Evolutionary conservation across 1,284 basidiomycete species (phyloP).

Genomic region (Cutaneotrichosporon mucoides): DNA sequence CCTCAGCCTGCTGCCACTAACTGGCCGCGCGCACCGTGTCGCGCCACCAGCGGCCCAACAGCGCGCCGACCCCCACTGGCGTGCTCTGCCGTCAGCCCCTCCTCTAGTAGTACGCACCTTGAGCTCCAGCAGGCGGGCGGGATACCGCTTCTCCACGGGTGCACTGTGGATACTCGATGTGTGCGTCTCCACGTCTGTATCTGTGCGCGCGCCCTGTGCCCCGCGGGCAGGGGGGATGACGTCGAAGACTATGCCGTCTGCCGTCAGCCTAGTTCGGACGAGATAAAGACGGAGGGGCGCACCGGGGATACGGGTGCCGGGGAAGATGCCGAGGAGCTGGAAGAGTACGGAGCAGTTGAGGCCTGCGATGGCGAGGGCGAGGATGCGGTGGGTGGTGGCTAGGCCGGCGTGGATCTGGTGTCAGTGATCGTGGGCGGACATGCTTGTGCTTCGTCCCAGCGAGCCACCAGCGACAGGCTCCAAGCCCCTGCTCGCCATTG

Average conservation of each 20-base stretch:
- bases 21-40: background rate
- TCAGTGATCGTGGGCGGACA: background rate
- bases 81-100: slow-evolving; percentile 2
- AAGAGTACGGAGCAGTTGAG: slow-evolving; percentile 7
- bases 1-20: no score
- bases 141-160: no score
- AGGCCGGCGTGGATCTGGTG: slow-evolving; percentile 10
- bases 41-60: background rate
- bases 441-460: no score
- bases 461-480: no score
- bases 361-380: background rate
- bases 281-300: background rate
- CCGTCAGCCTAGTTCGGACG: background rate
- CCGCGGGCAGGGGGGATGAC: background rate
- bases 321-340: background rate
- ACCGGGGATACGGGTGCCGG: slow-evolving; percentile 4
- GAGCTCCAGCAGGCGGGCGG: slow-evolving; percentile 4
- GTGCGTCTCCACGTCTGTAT: no score
- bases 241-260: slow-evolving; percentile 5
- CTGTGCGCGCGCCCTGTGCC: no score
- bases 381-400: background rate
- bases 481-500: no score
- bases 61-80: background rate
- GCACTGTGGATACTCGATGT: no score
- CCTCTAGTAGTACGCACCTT: background rate